Percentiles rank a stretch among this genome's conserved stretches.
These are phyloP conservation scores for Saccharum spontaneum DNA, from an alignment of 176 grass and related monocot species.

Conservation along the genomic window DNA sequence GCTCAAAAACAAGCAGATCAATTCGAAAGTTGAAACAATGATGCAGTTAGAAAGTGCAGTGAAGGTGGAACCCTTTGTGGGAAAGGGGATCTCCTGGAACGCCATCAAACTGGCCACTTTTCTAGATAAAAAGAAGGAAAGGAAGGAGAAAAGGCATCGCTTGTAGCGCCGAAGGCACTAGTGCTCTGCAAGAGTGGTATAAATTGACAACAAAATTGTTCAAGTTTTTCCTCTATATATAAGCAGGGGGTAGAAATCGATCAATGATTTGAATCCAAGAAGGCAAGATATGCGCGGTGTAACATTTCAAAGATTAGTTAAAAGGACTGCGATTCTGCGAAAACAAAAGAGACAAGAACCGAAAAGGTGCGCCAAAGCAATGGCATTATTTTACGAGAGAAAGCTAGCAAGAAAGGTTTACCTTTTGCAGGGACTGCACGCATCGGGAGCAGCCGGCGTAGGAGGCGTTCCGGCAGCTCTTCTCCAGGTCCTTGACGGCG, in stretches of 20 bases:
- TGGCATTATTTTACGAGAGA: neutral
- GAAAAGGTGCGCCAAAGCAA: constrained; percentile 3
- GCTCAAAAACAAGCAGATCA: constrained; percentile 37
- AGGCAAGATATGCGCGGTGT: neutral
- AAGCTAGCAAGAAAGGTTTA: constrained; percentile 41
- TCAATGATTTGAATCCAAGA: neutral
- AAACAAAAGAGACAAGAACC: neutral
- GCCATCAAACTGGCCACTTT: constrained; percentile 30
- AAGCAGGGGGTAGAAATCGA: neutral
- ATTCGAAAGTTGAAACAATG: constrained; percentile 39
- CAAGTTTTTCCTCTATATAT: neutral
- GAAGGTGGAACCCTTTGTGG: constrained; percentile 4
- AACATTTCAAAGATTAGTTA: neutral
- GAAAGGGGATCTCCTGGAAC: constrained; percentile 39
- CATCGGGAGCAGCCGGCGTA: constrained; percentile 87
- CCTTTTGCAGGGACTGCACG: constrained; percentile 89
- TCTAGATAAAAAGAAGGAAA: neutral
- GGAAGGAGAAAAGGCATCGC: neutral
- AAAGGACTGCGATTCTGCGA: neutral
- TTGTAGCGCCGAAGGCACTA: neutral
- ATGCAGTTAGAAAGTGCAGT: constrained; percentile 43
- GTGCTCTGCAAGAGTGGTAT: neutral
- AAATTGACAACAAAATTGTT: neutral
- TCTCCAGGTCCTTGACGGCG: constrained; percentile 72
- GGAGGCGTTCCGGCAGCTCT: constrained; percentile 92